phyloP scores from a whole-genome alignment of 2,329 filamentous ascomycete species.

The Trichoderma breve region DNA sequence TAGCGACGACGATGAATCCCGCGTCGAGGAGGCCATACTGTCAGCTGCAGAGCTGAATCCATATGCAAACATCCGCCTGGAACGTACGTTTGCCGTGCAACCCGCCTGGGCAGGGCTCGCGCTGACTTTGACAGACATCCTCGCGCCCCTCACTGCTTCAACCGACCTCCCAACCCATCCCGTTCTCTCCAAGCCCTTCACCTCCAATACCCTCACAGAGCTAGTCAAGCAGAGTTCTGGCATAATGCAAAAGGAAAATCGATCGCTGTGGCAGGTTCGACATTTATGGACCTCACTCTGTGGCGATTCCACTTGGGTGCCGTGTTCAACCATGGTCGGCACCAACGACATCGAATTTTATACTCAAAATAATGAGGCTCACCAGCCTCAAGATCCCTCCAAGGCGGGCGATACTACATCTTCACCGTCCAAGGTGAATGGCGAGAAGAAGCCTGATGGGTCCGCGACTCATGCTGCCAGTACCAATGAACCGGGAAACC shows the following conservation, averaged over 20 bases:
- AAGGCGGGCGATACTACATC: slow-evolving; percentile 22
- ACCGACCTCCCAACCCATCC: slow-evolving; percentile 74
- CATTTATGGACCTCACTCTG: slow-evolving; percentile 69
- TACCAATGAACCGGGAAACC: slow-evolving; percentile 19
- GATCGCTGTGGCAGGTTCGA: slow-evolving; percentile 70
- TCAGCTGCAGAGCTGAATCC: slow-evolving; percentile 69
- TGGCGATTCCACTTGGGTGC: slow-evolving; percentile 70
- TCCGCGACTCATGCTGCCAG: not conserved
- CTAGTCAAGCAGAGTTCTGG: slow-evolving; percentile 67
- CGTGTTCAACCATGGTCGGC: slow-evolving; percentile 57
- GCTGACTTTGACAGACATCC: slow-evolving; percentile 55
- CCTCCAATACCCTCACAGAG: slow-evolving; percentile 68
- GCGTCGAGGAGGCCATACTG: slow-evolving; percentile 58
- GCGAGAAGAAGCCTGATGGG: slow-evolving; percentile 21
- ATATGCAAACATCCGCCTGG: slow-evolving; percentile 68
- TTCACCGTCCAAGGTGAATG: slow-evolving; percentile 26
- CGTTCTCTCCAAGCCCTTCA: slow-evolving; percentile 71
- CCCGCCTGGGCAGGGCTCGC: slow-evolving; percentile 12
- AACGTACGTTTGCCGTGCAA: slow-evolving; percentile 52
- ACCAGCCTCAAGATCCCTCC: slow-evolving; percentile 35
- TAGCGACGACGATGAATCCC: slow-evolving; percentile 68
- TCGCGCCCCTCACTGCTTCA: slow-evolving; percentile 71
- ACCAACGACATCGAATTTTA: slow-evolving; percentile 57
- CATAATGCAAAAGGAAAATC: slow-evolving; percentile 73
- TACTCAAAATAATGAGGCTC: slow-evolving; percentile 45